Percentiles rank a stretch among this genome's conserved stretches.
Evolutionary conservation across 116 monocot genomes (phyloP).

Genomic region (Papilionanthe hybrid): DNA sequence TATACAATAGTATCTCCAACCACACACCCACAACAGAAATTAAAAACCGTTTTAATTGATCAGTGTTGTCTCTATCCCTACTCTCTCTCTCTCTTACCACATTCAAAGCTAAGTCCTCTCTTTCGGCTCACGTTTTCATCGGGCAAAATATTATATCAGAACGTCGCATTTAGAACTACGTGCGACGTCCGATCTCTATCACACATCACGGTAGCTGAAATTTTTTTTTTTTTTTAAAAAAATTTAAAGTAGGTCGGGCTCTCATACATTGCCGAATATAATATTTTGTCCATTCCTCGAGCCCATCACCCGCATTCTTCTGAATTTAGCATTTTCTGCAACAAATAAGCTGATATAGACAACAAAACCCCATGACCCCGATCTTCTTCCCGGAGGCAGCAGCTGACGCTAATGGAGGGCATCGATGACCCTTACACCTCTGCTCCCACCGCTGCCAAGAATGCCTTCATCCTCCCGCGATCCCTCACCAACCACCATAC

Average conservation of each 20-base stretch:
- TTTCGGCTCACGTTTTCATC: neutral
- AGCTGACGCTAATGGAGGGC: neutral
- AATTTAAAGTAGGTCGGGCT: too few relatives aligned
- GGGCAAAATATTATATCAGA: too few relatives aligned
- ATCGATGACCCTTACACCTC: neutral
- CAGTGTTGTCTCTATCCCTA: too few relatives aligned
- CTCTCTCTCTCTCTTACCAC: neutral
- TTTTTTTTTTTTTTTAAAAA: too few relatives aligned
- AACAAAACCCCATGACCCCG: neutral
- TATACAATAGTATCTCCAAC: too few relatives aligned
- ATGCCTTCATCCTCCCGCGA: neutral
- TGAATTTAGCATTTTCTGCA: neutral
- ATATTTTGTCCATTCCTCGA: neutral
- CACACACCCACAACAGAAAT: too few relatives aligned
- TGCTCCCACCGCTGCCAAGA: neutral
- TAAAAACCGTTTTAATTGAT: too few relatives aligned
- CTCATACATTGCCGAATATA: too few relatives aligned
- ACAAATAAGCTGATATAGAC: neutral
- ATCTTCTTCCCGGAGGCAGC: neutral
- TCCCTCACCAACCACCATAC: conserved; percentile 8
- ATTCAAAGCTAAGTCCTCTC: neutral
- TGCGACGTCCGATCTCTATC: too few relatives aligned
- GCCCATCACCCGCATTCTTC: neutral
- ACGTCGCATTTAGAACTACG: too few relatives aligned
- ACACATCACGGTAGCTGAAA: too few relatives aligned